A percentile compares a stretch with the other conserved stretches of the same genome.
Evolutionary conservation across 73 alveolate species (phyloP).

Genomic region (Paramecium sexaurelia): DNA sequence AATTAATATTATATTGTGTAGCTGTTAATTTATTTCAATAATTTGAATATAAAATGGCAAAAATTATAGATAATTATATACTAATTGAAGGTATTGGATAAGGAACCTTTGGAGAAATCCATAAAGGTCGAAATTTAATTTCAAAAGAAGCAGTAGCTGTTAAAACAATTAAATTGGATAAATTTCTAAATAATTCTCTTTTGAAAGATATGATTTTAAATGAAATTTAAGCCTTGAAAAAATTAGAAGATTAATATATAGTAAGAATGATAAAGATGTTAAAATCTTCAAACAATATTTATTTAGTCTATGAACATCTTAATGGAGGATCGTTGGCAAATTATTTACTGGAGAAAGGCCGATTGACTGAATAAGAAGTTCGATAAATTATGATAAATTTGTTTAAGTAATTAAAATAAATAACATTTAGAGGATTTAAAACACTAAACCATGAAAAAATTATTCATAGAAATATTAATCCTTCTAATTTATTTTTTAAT

Average conservation of each 20-base stretch:
- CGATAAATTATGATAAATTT: neutral
- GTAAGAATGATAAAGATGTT: constrained; percentile 66
- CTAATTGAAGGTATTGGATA: constrained; percentile 57
- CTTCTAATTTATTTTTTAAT: constrained; percentile 23
- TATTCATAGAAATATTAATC: constrained; percentile 44
- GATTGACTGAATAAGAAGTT: constrained; percentile 37
- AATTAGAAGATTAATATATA: constrained; percentile 56
- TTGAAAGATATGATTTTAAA: constrained; percentile 62
- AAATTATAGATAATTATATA: constrained; percentile 64
- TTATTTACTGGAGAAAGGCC: constrained; percentile 44
- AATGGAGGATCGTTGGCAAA: constrained; percentile 48
- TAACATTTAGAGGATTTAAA: constrained; percentile 13
- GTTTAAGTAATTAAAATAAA: neutral
- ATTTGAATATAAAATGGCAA: constrained; percentile 59
- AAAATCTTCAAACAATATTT: constrained; percentile 58
- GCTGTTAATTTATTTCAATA: neutral
- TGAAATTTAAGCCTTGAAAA: constrained; percentile 57
- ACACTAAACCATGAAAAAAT: constrained; percentile 58
- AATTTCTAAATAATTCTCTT: constrained; percentile 51
- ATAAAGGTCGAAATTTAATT: constrained; percentile 62
- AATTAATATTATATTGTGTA: neutral
- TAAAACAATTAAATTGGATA: constrained; percentile 51
- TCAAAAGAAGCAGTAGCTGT: constrained; percentile 70
- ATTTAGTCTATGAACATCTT: constrained; percentile 51
- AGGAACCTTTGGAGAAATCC: constrained; percentile 63